Evolutionary conservation across 2,329 filamentous ascomycete genomes (phyloP).

Genomic region (Penicillium hordei): DNA sequence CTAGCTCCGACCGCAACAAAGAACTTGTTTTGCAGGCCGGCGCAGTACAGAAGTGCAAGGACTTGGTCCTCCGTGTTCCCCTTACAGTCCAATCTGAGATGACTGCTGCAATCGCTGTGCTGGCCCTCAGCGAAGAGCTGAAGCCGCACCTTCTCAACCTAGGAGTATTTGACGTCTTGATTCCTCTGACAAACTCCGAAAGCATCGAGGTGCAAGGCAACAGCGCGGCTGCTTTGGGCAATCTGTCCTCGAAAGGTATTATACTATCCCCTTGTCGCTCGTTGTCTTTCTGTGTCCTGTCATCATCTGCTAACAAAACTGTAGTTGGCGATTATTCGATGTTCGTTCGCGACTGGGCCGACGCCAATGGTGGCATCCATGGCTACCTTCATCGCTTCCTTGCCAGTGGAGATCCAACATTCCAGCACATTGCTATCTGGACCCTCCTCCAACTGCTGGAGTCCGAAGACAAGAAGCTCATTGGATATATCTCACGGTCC

Average conservation of each 20-base stretch:
- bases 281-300: background rate
- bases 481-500: slow-evolving; percentile 82
- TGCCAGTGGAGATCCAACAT: slow-evolving; percentile 90
- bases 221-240: slow-evolving; percentile 91
- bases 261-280: background rate
- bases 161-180: slow-evolving; percentile 93
- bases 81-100: slow-evolving; percentile 97
- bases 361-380: slow-evolving; percentile 91
- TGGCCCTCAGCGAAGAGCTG: slow-evolving; percentile 91
- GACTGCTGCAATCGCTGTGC: slow-evolving; percentile 97
- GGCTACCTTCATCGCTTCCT: slow-evolving; percentile 93
- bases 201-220: slow-evolving; percentile 99
- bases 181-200: slow-evolving; percentile 88
- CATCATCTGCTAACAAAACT: slow-evolving; percentile 20
- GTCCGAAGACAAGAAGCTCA: slow-evolving; percentile 87
- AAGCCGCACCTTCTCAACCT: slow-evolving; percentile 88
- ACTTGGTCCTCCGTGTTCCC: slow-evolving; percentile 88
- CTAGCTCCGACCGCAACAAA: slow-evolving; percentile 97
- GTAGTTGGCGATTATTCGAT: slow-evolving; percentile 94
- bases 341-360: slow-evolving; percentile 90
- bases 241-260: slow-evolving; percentile 92
- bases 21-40: slow-evolving; percentile 94
- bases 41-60: slow-evolving; percentile 97
- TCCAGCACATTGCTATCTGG: slow-evolving; percentile 99
- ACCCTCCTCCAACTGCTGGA: slow-evolving; percentile 93